A percentile compares a stretch with the other conserved stretches of the same genome.
Evolutionary conservation across 345 rosid genomes (phyloP).

Genomic region (Aquilaria sinensis): DNA sequence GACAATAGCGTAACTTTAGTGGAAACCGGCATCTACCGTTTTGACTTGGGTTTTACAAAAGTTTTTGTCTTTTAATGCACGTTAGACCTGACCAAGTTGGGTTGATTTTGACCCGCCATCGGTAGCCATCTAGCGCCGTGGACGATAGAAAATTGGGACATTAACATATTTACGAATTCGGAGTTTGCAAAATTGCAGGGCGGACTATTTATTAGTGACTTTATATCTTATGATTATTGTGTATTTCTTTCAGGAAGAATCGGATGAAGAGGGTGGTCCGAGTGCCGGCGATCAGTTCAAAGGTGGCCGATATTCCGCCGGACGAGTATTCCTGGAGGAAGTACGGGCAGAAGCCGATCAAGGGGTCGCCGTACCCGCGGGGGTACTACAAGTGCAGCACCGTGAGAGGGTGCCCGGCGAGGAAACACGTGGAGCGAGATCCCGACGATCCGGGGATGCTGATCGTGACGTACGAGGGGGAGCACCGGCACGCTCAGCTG

Average conservation of each 20-base stretch:
- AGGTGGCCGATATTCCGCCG: constrained; percentile 89
- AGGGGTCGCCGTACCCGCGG: constrained; percentile 97
- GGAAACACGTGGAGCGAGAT: constrained; percentile 96
- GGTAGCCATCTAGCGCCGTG: background rate
- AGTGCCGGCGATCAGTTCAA: constrained; percentile 84
- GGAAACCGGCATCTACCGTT: background rate
- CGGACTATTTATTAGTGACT: background rate
- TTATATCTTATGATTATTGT: background rate
- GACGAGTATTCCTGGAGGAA: constrained; percentile 96
- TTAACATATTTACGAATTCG: background rate
- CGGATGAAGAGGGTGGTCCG: constrained; percentile 65
- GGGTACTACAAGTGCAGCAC: constrained; percentile 95
- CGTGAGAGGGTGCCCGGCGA: constrained; percentile 81
- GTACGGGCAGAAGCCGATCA: constrained; percentile 96
- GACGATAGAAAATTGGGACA: background rate
- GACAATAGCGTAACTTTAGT: constrained; percentile 5
- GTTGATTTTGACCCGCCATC: background rate
- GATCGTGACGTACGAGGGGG: constrained; percentile 90
- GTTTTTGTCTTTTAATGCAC: constrained; percentile 10
- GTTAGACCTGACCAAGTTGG: background rate
- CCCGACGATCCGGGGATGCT: constrained; percentile 81
- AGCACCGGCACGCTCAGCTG: constrained; percentile 58
- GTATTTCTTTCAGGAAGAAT: constrained; percentile 42
- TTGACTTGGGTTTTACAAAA: background rate
- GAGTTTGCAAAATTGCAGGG: too few species aligned